Percentiles rank a stretch among this genome's conserved stretches.
phyloP scores from a whole-genome alignment of 441 rosid genomes.

The Hypseocharis bilobata region DNA sequence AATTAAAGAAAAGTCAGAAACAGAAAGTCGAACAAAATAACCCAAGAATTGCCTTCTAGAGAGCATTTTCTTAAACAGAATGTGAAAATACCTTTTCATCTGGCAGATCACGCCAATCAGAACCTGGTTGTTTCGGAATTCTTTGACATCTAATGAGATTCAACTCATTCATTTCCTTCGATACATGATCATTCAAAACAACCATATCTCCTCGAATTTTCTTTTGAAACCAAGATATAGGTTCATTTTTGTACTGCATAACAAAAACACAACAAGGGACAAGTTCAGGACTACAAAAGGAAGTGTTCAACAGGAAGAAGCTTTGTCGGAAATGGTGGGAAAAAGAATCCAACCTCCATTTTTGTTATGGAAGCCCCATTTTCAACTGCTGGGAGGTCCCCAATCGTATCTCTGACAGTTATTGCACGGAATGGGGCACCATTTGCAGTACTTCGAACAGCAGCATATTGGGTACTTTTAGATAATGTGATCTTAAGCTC shows the following conservation, averaged over 20 bases:
- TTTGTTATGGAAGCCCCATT: conserved; percentile 48
- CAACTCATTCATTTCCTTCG: conserved; percentile 72
- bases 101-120: conserved; percentile 83
- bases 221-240: conserved; percentile 64
- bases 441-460: conserved; percentile 53
- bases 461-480: conserved; percentile 44
- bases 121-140: conserved; percentile 73
- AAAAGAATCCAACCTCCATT: conserved; percentile 36
- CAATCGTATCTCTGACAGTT: conserved; percentile 85
- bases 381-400: conserved; percentile 65
- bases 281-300: neutral
- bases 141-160: conserved; percentile 59
- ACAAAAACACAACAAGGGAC: conserved; percentile 2
- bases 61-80: neutral
- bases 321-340: neutral
- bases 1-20: neutral
- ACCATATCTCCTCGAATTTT: conserved; percentile 42
- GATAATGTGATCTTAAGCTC: conserved; percentile 52
- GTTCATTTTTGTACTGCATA: conserved; percentile 48
- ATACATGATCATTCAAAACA: conserved; percentile 58
- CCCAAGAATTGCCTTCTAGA: neutral
- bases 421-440: conserved; percentile 88
- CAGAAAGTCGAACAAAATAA: neutral
- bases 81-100: conserved; percentile 44
- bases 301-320: neutral